phyloP scores from a whole-genome alignment of 2,329 filamentous ascomycete genomes.

The Phaeomoniella chlamydospora region DNA sequence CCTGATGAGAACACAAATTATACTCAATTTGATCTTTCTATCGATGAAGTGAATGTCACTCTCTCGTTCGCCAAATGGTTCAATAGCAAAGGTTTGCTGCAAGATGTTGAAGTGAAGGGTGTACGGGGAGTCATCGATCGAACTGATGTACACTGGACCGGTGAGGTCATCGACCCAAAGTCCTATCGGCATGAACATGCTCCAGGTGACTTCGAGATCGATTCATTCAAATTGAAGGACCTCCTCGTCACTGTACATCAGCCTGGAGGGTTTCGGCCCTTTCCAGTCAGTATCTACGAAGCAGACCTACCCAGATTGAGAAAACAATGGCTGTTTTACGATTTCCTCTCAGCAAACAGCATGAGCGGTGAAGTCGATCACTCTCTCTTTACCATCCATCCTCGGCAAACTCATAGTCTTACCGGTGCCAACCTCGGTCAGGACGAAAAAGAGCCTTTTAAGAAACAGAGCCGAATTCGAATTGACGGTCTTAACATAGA shows the following conservation, averaged over 20 bases:
- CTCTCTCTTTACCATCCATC: conserved; percentile 93
- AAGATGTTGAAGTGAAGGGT: conserved; percentile 87
- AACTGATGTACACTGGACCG: conserved; percentile 62
- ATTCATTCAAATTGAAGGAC: conserved; percentile 92
- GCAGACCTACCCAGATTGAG: conserved; percentile 85
- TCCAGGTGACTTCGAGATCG: conserved; percentile 91
- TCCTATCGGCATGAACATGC: conserved; percentile 78
- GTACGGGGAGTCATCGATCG: conserved; percentile 86
- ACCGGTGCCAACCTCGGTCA: conserved; percentile 48
- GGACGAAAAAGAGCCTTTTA: conserved; percentile 51
- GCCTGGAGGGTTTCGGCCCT: conserved; percentile 80
- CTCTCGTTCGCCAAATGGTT: conserved; percentile 98
- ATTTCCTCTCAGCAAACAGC: conserved; percentile 86
- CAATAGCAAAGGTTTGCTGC: conserved; percentile 83
- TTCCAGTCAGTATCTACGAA: conserved; percentile 87
- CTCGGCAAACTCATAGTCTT: conserved; percentile 72
- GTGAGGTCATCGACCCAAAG: conserved; percentile 60
- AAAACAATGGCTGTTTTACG: conserved; percentile 96
- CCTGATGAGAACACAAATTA: conserved; percentile 78
- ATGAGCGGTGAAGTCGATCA: conserved; percentile 94
- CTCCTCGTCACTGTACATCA: conserved; percentile 84
- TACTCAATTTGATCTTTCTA: conserved; percentile 90
- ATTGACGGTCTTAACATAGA: conserved; percentile 93
- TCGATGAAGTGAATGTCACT: conserved; percentile 91
- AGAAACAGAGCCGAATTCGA: conserved; percentile 83